Base-by-base conservation (phyloP, 148 eudicot genomes). In the Rhododendron vialii region DNA sequence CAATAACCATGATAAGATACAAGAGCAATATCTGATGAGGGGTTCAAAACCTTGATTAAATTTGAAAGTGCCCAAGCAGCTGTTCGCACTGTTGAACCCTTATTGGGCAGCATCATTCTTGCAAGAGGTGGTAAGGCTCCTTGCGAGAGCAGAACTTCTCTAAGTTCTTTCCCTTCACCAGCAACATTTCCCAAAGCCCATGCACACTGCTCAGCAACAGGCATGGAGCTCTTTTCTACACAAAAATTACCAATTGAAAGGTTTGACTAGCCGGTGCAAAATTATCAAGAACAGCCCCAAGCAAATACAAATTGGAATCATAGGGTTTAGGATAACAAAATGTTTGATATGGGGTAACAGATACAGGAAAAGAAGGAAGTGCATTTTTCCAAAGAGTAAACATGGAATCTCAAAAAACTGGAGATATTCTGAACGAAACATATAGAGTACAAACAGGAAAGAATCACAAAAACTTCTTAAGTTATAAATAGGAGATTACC, bases 171-270 rank as follows among this genome's bases (percentile, higher is more conserved):
- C 84, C 94, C 98, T 94, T 97, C 99, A 86, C 98, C 99, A 47
- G 98, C 98, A 88, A 97, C 99, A 92, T 97, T 97, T 90, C 99
- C 99, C 88, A 97, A 82, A 51, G 99, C 99, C 99, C 99, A 97
- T 83, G 98, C 98, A 90, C 99, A 97, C 87, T 97, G 99, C 93
- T 97, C 99, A 48, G 98, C 96, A 84, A 97, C 98, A 86, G 93
- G 95, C 88, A 87, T 77, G 41, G 98, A 93, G 86, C 96, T 97
- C 85, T 90, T 95, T 84, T 97, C 99, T 97, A 78, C 89, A 88
- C 51, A 79, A 55, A 45, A 61, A 38, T 43, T 71, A 79, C 61
- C 79, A 69, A 28, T 78, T 51, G 14, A 77, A 65, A 87, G 15
- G 80, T 55, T 22, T 57, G 61, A 83, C 35, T 53, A 47, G 47